phyloP scores from a whole-genome alignment of 1,284 basidiomycete genomes.

The Microbotryum lychnidis-dioicae region DNA sequence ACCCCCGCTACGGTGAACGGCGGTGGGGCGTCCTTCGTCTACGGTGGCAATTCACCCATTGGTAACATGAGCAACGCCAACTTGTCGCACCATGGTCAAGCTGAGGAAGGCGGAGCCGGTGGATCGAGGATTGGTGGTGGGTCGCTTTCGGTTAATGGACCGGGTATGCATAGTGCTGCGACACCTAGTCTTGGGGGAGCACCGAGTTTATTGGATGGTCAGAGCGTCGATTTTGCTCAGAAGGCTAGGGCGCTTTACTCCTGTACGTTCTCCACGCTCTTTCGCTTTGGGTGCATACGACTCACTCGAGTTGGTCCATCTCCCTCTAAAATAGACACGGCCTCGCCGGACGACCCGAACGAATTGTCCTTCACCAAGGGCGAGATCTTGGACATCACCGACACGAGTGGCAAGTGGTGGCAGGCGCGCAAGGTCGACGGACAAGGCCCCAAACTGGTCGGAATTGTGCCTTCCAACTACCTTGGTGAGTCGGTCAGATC shows the following conservation, averaged over 20 bases:
- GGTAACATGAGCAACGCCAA: too few relatives aligned
- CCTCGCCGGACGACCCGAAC: slow-evolving; percentile 87
- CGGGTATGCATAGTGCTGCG: neutral
- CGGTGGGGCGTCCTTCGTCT: too few relatives aligned
- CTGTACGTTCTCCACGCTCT: slow-evolving; percentile 49
- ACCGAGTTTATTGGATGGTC: slow-evolving; percentile 10
- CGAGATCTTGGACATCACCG: slow-evolving; percentile 86
- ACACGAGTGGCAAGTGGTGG: slow-evolving; percentile 63
- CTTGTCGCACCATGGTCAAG: too few relatives aligned
- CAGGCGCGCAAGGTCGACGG: slow-evolving; percentile 81
- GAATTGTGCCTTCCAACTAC: slow-evolving; percentile 51
- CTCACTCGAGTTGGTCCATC: neutral
- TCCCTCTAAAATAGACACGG: slow-evolving; percentile 57
- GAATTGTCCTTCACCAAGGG: slow-evolving; percentile 92
- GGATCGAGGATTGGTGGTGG: neutral
- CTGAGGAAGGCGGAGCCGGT: neutral
- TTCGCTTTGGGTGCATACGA: neutral
- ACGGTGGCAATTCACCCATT: too few relatives aligned
- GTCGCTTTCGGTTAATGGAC: neutral
- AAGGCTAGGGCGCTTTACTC: slow-evolving; percentile 81
- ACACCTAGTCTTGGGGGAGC: neutral
- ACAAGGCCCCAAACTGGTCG: slow-evolving; percentile 44
- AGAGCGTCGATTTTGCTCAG: slow-evolving; percentile 42
- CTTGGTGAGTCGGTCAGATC: slow-evolving; percentile 22
- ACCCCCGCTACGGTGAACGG: too few relatives aligned